Percentiles rank a stretch among this genome's conserved stretches.
phyloP scores from a whole-genome alignment of 1,139 yeast genomes.

The Pichia sp. region DNA sequence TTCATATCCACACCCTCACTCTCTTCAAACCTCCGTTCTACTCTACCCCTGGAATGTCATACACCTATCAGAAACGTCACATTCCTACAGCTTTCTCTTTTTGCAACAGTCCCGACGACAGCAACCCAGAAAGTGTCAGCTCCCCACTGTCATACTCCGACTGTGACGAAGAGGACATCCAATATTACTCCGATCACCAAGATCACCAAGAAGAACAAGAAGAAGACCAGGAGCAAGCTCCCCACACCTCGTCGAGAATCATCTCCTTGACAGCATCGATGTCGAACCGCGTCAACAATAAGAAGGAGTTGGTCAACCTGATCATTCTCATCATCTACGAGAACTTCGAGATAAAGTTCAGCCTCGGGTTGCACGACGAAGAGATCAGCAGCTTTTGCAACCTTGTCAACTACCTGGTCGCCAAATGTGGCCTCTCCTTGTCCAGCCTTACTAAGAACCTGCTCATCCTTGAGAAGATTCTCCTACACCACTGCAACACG shows the following conservation, averaged over 20 bases:
- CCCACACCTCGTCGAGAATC: background rate
- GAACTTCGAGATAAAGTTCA: conserved; percentile 3
- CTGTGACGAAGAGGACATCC: background rate
- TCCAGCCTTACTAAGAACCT: conserved; percentile 12
- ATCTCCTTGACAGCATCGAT: background rate
- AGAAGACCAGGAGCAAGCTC: background rate
- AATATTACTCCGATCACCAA: background rate
- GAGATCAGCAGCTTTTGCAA: conserved; percentile 1
- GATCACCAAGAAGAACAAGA: background rate
- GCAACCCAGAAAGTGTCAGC: background rate
- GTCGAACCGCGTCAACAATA: background rate
- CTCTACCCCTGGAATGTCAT: background rate
- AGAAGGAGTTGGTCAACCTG: conserved; percentile 9
- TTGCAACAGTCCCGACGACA: background rate
- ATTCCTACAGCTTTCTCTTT: background rate
- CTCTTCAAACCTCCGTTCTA: no score
- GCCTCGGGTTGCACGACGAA: background rate
- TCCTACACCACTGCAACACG: background rate
- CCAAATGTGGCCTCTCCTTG: conserved; percentile 11
- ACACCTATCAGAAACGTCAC: background rate
- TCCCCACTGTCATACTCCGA: conserved; percentile 9
- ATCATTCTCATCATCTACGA: conserved; percentile 6
- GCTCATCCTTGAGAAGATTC: conserved; percentile 16
- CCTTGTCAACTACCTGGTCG: conserved; percentile 11
- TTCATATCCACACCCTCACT: no score